Base-by-base conservation (phyloP, 148 eudicot species). In the Rhododendron williamsianum region DNA sequence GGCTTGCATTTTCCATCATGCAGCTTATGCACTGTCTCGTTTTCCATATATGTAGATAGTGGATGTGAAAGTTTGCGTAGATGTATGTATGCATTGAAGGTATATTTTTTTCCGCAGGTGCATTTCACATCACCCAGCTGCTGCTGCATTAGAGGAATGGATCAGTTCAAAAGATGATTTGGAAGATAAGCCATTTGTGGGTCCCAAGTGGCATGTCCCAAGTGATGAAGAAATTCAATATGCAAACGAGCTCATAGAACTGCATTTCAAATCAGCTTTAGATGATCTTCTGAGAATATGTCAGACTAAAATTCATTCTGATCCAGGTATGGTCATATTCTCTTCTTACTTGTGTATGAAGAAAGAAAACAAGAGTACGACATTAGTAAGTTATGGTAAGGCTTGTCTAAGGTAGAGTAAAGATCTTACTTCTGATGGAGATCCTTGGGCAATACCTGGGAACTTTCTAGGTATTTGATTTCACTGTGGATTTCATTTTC, bases 131-230 rank as follows among this genome's bases (percentile, higher is more conserved):
- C 98, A 97, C 83, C 89, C 96, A 58, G 90, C 89, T 81, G 90
- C 92, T 81, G 88, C 91, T 84, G 87, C 89, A 78, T 87, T 97
- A 88, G 99, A 97, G 92, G 92, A 92, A 89, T 97, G 99, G 99
- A 90, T 94, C 85, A 91, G 94, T 86, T 87, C 93, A 27, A 97
- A 97, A 88, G 95, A 92, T 90, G 87, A 89, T 88, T 84, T 89
- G 71, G 87, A 82, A 77, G 93, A 91, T 73, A 85, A 92, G 78
- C 89, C 92, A 81, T 89, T 80, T 77, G 87, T 80, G 69, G 90
- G 84, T 74, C 98, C 99, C 52, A 94, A 92, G 86, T 97, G 99
- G 99, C 99, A 97, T 91, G 90, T 95, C 82, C 94, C 99, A 33
- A 88, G 84, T 82, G 89, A 90, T 84, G 98, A 93, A 83, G 99